These are phyloP conservation scores for Aspergillus chevalieri DNA, from an alignment of 2,329 filamentous ascomycete genomes.

Conservation along the genomic window DNA sequence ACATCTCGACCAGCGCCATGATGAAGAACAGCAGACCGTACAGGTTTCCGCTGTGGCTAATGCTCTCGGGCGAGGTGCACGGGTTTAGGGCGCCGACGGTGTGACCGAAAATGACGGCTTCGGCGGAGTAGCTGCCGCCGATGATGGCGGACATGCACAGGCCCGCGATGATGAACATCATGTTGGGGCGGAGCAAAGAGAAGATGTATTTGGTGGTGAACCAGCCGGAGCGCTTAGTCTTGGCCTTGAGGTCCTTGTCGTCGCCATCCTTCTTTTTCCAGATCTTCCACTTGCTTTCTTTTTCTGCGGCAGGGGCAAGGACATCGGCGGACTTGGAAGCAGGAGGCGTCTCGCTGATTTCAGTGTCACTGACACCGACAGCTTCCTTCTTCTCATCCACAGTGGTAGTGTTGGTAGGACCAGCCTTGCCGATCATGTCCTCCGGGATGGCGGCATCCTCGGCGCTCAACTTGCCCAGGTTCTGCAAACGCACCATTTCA, in stretches of 20 bases:
- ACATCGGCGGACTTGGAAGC: conserved; percentile 6
- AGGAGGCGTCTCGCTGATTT: conserved; percentile 8
- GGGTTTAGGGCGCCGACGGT: conserved; percentile 52
- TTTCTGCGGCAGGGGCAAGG: not conserved
- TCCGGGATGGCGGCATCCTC: conserved; percentile 9
- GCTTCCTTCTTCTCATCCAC: conserved; percentile 14
- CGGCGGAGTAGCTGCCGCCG: conserved; percentile 51
- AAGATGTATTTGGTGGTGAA: conserved; percentile 26
- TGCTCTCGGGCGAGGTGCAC: conserved; percentile 44
- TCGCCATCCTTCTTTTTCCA: not conserved
- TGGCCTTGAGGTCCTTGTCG: conserved; percentile 7
- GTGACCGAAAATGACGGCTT: conserved; percentile 55
- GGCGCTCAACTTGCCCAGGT: conserved; percentile 19
- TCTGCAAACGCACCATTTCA: conserved; percentile 46
- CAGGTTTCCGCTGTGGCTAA: conserved; percentile 46
- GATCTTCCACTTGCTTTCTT: not conserved
- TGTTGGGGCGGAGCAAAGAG: conserved; percentile 39
- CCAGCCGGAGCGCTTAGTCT: conserved; percentile 15
- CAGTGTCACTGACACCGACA: conserved; percentile 17
- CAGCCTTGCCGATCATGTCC: conserved; percentile 14
- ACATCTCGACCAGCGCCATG: conserved; percentile 52
- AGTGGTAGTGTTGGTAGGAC: conserved; percentile 9
- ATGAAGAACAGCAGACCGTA: conserved; percentile 55
- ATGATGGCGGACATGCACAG: conserved; percentile 50
- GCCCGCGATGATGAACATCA: conserved; percentile 41